Conservation (phyloP, 352 stramenopile genomes). For the Hyaloperonospora brassicae region DNA sequence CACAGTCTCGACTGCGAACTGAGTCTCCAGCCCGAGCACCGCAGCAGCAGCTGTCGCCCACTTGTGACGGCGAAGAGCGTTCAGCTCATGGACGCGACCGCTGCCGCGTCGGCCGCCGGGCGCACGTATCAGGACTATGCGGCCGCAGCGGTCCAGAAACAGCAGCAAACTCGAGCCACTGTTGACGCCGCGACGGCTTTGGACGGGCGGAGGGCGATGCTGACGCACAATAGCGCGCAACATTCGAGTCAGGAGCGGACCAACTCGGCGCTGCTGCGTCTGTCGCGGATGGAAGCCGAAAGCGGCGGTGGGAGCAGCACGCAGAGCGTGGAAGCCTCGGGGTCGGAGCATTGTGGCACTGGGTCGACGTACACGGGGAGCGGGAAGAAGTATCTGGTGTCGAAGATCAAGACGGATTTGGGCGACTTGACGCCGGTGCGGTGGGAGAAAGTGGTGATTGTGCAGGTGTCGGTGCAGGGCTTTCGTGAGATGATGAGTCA, state of each 20-base stretch:
- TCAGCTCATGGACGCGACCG: constrained; percentile 12
- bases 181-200: constrained; percentile 10
- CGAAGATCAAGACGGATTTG: constrained; percentile 77
- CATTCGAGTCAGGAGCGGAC: constrained; percentile 16
- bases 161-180: constrained; percentile 8
- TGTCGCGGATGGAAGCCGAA: constrained; percentile 19
- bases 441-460: constrained; percentile 80
- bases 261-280: constrained; percentile 16
- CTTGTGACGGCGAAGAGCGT: constrained; percentile 21
- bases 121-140: constrained; percentile 11
- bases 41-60: constrained; percentile 8
- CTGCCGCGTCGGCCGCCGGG: neutral
- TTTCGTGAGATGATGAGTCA: constrained; percentile 72
- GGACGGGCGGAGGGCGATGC: constrained; percentile 7
- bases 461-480: constrained; percentile 77
- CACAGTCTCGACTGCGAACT: constrained; percentile 33
- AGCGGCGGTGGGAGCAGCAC: constrained; percentile 15
- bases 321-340: constrained; percentile 23
- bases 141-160: constrained; percentile 17
- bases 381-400: constrained; percentile 41
- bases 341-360: constrained; percentile 26
- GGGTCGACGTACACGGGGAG: constrained; percentile 14
- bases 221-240: constrained; percentile 5
- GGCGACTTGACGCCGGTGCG: constrained; percentile 61
- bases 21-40: constrained; percentile 18